Evolutionary conservation across 768 basidiomycete species (phyloP), one percentile per base, ranked within the genome.

Genomic region (Infundibulicybe gibba): DNA sequence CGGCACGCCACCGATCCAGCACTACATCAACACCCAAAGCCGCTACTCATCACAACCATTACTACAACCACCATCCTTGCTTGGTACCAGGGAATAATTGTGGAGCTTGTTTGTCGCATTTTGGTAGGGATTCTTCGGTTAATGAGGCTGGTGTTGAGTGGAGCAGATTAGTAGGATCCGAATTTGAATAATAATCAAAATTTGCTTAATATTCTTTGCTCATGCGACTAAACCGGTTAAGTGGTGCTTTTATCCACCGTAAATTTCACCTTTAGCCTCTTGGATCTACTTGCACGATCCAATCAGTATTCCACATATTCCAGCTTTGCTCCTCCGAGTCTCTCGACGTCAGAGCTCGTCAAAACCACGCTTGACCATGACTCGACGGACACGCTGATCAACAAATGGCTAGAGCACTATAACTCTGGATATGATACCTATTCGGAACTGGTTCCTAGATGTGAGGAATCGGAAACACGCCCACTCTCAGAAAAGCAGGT

Each of bases 331-430:
- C 82, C 84, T 16, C 86, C 87, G 5, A 74, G 70, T 25, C 76
- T 89, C 47, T 75, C 78, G 35, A 87, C 85, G 81, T 83, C 82
- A 49, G 86, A 89, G 68, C 85, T 89, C 41, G 80, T 88, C 45
- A 82, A 83, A 66, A 88, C 85, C 35, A 86, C 84, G 5, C 75
- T 89, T 47, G 83, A 85, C 65, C 81, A 86, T 67, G 82, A 86
- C 54, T 75, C 81, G 14, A 87, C 86, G 1, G 84, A 87, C 68
- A 74, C 80, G 68, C 80, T 89, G 55, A 88, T 89, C 67, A 84
- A 89, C 72, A 85, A 83, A 62, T 89, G 87, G 87, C 82, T 89
- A 40, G 85, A 88, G 59, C 84, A 87, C 58, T 77, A 79, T 57
- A 71, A 69, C 38, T 61, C 61, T 43, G 70, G 68, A 10, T 80